Evolutionary conservation across 306 rosid species (phyloP).

Genomic region (Sechiopsis laciniata): DNA sequence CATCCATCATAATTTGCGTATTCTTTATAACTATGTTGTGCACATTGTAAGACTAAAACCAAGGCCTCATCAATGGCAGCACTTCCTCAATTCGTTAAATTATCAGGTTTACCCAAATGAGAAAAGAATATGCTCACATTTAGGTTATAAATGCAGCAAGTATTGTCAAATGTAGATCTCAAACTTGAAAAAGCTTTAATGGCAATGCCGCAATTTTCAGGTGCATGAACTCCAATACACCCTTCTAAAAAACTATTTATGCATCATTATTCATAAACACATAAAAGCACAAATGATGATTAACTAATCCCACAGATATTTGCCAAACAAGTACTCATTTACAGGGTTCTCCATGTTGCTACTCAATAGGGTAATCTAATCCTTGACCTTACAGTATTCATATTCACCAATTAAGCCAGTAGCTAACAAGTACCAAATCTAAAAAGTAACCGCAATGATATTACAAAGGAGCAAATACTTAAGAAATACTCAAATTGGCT

Average conservation of each 20-base stretch:
- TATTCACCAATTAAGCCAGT: not conserved
- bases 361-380: not conserved
- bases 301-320: not conserved
- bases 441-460: not conserved
- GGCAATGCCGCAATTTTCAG: not conserved
- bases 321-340: not conserved
- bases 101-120: not conserved
- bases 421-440: not conserved
- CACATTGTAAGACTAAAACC: constrained; percentile 1
- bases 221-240: not conserved
- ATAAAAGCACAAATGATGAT: not conserved
- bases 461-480: not conserved
- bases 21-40: not conserved
- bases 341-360: not conserved
- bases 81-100: constrained; percentile 1
- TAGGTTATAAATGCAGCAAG: not conserved
- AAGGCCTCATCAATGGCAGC: constrained; percentile 11
- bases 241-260: not conserved
- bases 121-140: not conserved
- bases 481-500: not conserved
- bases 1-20: not conserved
- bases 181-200: not conserved
- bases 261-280: not conserved
- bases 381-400: constrained; percentile 6
- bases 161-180: not conserved